Evolutionary conservation across 1,284 basidiomycete species (phyloP).

Genomic region (Austropuccinia psidii): DNA sequence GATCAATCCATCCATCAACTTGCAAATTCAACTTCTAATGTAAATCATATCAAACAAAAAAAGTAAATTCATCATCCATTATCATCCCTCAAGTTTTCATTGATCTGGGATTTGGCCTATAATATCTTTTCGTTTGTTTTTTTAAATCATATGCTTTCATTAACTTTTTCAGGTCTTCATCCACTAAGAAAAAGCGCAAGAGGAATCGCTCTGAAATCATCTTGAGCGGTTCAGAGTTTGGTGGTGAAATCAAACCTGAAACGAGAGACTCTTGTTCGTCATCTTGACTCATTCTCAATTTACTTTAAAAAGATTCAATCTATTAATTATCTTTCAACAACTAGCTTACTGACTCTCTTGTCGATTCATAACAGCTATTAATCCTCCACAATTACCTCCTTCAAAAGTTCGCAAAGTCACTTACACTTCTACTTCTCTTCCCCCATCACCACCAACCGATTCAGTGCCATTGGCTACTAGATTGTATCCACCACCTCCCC

Average conservation of each 20-base stretch:
- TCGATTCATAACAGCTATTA: background rate
- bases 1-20: background rate
- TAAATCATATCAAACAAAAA: background rate
- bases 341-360: background rate
- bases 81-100: conserved; percentile 33
- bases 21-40: background rate
- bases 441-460: background rate
- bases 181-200: conserved; percentile 17
- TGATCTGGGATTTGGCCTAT: too few species aligned
- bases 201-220: conserved; percentile 3
- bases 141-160: too few species aligned
- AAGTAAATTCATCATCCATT: conserved; percentile 19
- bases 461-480: background rate
- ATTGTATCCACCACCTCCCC: background rate
- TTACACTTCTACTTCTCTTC: background rate
- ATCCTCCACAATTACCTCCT: background rate
- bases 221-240: conserved; percentile 12
- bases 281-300: too few species aligned
- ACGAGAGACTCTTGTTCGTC: conserved; percentile 4
- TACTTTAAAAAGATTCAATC: background rate
- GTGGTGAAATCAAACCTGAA: background rate
- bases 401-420: background rate
- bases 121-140: background rate
- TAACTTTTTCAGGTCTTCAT: background rate
- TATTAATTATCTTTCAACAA: background rate